Evolutionary conservation across 768 basidiomycete species (phyloP).

Genomic region (Pulveroboletus sp.): DNA sequence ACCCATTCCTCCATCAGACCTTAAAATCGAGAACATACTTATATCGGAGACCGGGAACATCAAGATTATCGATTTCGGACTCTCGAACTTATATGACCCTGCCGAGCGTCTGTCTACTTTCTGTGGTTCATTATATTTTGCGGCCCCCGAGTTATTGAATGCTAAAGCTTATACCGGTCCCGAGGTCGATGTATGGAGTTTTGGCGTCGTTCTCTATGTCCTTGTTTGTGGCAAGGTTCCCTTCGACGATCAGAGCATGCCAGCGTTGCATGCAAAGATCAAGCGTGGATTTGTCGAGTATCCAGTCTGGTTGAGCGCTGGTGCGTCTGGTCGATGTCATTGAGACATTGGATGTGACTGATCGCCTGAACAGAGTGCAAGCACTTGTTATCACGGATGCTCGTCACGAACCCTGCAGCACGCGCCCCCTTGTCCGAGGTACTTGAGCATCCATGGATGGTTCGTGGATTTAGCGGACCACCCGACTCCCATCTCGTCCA

Average conservation of each 20-base stretch:
- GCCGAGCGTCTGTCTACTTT: constrained; percentile 81
- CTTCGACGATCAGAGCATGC: constrained; percentile 99
- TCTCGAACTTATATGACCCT: constrained; percentile 94
- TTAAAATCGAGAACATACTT: constrained; percentile 99
- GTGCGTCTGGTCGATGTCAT: constrained; percentile 41
- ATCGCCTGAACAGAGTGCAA: constrained; percentile 74
- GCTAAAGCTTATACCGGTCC: constrained; percentile 96
- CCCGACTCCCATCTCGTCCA: constrained; percentile 83
- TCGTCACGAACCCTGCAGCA: constrained; percentile 85
- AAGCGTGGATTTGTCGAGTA: constrained; percentile 97
- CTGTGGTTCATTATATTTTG: constrained; percentile 97
- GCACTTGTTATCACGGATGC: constrained; percentile 87
- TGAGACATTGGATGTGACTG: constrained; percentile 4
- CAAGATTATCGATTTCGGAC: constrained; percentile 99
- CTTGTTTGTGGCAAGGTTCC: constrained; percentile 98
- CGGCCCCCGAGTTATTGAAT: constrained; percentile 94
- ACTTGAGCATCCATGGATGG: constrained; percentile 88
- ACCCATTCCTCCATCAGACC: constrained; percentile 42
- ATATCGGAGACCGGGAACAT: constrained; percentile 98
- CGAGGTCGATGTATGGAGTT: constrained; percentile 98
- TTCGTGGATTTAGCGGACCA: constrained; percentile 75
- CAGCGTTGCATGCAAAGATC: constrained; percentile 97
- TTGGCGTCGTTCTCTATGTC: constrained; percentile 96
- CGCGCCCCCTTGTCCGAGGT: constrained; percentile 85
- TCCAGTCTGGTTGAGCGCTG: constrained; percentile 92